Evolutionary conservation across 495 filamentous ascomycete genomes (phyloP), one percentile per base, ranked within the genome.

Genomic region (Trichoderma erinaceum): DNA sequence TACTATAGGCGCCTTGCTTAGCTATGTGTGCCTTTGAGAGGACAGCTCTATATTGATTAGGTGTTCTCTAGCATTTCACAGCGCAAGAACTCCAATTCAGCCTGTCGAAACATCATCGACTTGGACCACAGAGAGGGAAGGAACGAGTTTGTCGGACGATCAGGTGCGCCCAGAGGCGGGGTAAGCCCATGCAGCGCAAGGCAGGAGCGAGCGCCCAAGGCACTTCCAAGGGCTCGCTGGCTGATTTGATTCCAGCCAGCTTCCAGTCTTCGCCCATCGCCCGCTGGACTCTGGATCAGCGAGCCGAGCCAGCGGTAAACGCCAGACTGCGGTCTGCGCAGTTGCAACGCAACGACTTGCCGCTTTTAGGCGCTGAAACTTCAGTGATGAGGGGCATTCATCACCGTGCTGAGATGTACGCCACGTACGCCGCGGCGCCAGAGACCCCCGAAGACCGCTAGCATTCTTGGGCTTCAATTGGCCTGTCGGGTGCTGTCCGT

Each of bases 391-490:
- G 56, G 56, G 56, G 56, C 56, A 61, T 32, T 21, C 56, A 61
- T 61, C 56, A 61, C 35, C 56, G 56, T 61, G 56, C 56, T 61
- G 56, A 61, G 27, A 61, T 61, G 27, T 61, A 61, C 56, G 56
- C 56, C 56, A 61, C 56, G 12, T 56, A 56, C 50, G 50, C 50
- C 25, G 56, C 56, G 56, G 56, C 56, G 56, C 56, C 56, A 32
- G 25, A 29, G 56, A 11, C 29, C 25, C 16, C 56, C 56, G 56
- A 61, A 35, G 56, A 61, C 56, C 56, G 56, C 56, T 61, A 61
- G 56, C 56, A 61, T 61, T 61, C 56, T 32, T 29, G 56, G 56
- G 56, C 56, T 32, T 32, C 25, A 27, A 61, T 29, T 61, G 23
- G 56, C 25, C 50, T 58, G 50, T 27, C 50, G 21, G 50, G 50